These are phyloP conservation scores for Quercus ilex DNA, from an alignment of 306 rosid species.

Conservation along the genomic window DNA sequence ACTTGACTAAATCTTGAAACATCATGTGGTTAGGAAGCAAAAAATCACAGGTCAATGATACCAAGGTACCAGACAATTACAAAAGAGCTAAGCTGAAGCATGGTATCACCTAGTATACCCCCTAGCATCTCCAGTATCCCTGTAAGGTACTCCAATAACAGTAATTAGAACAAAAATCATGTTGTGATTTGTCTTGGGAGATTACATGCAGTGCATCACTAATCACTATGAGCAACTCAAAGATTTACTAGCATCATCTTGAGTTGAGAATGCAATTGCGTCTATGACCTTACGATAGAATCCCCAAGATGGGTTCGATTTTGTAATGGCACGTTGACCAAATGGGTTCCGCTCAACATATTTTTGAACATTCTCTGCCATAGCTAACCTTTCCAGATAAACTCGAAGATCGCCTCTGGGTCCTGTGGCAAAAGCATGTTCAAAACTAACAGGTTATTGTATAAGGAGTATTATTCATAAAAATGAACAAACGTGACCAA, in stretches of 20 bases:
- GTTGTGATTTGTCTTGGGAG: background rate
- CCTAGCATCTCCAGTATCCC: background rate
- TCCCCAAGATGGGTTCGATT: conserved; percentile 48
- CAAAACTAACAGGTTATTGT: background rate
- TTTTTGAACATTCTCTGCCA: conserved; percentile 59
- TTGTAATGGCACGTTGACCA: conserved; percentile 70
- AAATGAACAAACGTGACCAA: background rate
- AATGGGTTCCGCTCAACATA: conserved; percentile 60
- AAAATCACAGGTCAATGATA: background rate
- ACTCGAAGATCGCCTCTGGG: conserved; percentile 66
- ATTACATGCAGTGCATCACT: conserved; percentile 3
- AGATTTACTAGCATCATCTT: background rate
- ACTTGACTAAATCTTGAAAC: background rate
- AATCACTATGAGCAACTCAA: background rate
- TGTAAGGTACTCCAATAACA: background rate
- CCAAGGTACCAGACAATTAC: background rate
- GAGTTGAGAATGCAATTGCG: background rate
- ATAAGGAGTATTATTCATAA: background rate
- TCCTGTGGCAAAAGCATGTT: conserved; percentile 39
- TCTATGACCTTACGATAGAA: conserved; percentile 39
- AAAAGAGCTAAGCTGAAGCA: background rate
- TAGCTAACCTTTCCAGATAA: conserved; percentile 57
- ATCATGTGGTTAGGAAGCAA: background rate
- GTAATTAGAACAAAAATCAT: background rate
- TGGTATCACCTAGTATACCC: background rate